Base-by-base conservation (phyloP, 73 alveolate genomes). In the Paramecium bursaria region DNA sequence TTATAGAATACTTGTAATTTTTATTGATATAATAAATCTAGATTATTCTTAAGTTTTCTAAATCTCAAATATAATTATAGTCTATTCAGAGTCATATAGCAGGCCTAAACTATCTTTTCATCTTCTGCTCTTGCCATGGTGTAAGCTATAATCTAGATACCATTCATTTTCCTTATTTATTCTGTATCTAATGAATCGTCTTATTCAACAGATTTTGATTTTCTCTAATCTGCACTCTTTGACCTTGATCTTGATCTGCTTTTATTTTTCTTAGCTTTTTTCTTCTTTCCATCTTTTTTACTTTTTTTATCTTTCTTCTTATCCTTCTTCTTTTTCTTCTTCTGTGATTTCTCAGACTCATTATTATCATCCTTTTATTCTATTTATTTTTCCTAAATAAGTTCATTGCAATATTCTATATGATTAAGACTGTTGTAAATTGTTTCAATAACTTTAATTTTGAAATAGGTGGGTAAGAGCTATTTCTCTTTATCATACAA, bases 341-440 rank as follows among this genome's bases (percentile, higher is more conserved):
- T 67, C 55, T 67, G 19, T 30, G 33, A 39, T 27, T 67, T 67
- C 46, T 67, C 44, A 1, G 53, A 47, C 19, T 53, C 33, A 21
- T 67, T 67, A 13, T 67, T 57, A 42, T 44, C 14, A 42, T 67
- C 55, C 21, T 31, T 3, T 13, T 7, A 5, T 39, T 39, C 49
- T 7, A 39, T 39, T 7, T 11, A 39, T 39, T 19, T 35, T n/a
- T 47, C 9, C 21, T 42, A 39, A 17, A 67, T 39, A 22, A 67
- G 44, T 35, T 67, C 82, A 67, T 39, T 67, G 10, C 82, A 67
- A 21, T 25, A 67, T 67, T 67, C 82, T 9, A 67, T 57, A 42
- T 67, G 82, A 39, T 67, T 67, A 53, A 67, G 19, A 11, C 82
- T 39, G 44, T 67, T 67, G 19, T 35, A 67, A 7, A 67, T 21